Evolutionary conservation across 169 alveolate species (phyloP).

Genomic region (Plasmodium relictum): DNA sequence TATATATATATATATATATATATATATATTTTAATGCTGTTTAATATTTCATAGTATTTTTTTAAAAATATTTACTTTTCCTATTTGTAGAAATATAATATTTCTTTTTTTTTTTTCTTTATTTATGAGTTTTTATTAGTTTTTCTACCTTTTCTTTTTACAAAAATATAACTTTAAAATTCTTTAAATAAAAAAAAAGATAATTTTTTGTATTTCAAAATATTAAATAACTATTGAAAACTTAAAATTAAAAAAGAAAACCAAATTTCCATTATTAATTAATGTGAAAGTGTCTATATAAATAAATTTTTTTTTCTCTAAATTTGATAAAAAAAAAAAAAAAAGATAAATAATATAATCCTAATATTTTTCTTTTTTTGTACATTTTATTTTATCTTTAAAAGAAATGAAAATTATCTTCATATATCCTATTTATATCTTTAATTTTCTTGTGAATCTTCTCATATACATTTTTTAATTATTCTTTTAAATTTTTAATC

Average conservation of each 20-base stretch:
- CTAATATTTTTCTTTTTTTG: too few relatives aligned
- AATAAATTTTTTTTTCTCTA: too few relatives aligned
- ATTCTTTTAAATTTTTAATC: too few relatives aligned
- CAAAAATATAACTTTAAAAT: not conserved
- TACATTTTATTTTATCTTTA: too few relatives aligned
- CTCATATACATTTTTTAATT: too few relatives aligned
- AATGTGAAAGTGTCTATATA: too few relatives aligned
- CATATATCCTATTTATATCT: too few relatives aligned
- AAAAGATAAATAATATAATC: too few relatives aligned
- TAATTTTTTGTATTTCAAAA: not conserved
- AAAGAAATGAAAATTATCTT: too few relatives aligned
- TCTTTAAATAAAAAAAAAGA: not conserved
- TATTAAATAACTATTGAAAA: not conserved
- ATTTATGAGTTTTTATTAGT: not conserved
- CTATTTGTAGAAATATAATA: not conserved
- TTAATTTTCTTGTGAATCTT: not conserved
- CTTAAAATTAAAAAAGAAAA: too few relatives aligned
- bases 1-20: not conserved
- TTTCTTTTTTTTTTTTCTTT: not conserved
- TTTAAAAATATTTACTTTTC: not conserved
- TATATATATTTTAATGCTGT: not conserved
- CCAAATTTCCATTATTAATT: too few relatives aligned
- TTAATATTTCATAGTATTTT: not conserved
- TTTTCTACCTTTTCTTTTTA: not conserved
- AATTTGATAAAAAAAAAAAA: too few relatives aligned